These are phyloP conservation scores for Fraxinus xanthoxyloides DNA, from an alignment of 305 asterid species.

Conservation along the genomic window DNA sequence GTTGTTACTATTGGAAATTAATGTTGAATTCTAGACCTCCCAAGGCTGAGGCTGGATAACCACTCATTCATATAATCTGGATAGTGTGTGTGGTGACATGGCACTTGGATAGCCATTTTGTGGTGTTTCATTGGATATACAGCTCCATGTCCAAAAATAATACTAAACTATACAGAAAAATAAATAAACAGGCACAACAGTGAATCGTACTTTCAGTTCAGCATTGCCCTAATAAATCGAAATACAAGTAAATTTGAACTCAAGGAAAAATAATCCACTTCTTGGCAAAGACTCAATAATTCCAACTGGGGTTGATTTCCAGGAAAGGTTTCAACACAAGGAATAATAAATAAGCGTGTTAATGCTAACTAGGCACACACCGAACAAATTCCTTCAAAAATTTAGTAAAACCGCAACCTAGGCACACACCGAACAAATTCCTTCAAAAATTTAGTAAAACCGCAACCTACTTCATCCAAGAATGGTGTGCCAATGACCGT, in stretches of 20 bases:
- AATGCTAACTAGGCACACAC: background rate
- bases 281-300: background rate
- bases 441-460: background rate
- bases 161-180: background rate
- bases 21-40: background rate
- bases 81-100: conserved; percentile 48
- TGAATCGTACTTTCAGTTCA: background rate
- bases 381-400: background rate
- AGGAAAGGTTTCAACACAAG: background rate
- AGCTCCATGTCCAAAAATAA: background rate
- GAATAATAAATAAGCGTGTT: background rate
- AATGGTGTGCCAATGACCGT: background rate
- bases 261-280: background rate
- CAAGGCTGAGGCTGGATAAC: conserved; percentile 23
- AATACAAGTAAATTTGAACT: background rate
- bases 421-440: background rate
- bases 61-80: conserved; percentile 39
- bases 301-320: background rate
- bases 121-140: conserved; percentile 37
- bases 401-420: too few relatives aligned
- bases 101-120: conserved; percentile 40
- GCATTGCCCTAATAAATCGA: background rate
- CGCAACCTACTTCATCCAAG: too few relatives aligned
- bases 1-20: background rate
- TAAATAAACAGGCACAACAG: background rate